These are phyloP conservation scores for Mycena rosella DNA, from an alignment of 768 basidiomycete genomes.

Conservation along the genomic window DNA sequence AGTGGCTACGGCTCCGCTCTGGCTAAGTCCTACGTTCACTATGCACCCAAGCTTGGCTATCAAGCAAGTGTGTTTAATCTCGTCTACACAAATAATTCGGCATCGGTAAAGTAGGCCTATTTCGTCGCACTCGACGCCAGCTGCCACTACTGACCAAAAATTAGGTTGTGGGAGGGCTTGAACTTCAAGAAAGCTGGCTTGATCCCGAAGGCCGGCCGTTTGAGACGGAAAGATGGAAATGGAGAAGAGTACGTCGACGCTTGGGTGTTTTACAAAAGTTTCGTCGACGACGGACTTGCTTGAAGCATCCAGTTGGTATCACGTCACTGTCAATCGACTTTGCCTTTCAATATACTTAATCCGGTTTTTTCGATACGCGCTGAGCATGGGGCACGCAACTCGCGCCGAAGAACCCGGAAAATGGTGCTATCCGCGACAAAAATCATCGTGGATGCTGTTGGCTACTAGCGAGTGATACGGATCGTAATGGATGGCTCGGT, in stretches of 20 bases:
- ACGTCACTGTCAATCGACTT: conserved; percentile 1
- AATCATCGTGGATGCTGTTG: background rate
- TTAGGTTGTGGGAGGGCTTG: conserved; percentile 86
- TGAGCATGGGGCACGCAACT: conserved; percentile 1
- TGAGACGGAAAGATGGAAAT: conserved; percentile 72
- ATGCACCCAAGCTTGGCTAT: conserved; percentile 84
- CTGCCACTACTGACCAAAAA: conserved; percentile 5
- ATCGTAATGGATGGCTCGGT: conserved; percentile 33
- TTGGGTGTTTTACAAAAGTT: conserved; percentile 86
- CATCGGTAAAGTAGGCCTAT: conserved; percentile 70
- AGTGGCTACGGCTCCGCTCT: conserved; percentile 78
- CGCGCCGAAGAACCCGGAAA: conserved; percentile 23
- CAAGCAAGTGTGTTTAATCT: conserved; percentile 90
- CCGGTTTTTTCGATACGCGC: background rate
- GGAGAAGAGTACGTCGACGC: conserved; percentile 94
- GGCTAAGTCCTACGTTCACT: conserved; percentile 83
- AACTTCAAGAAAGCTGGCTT: conserved; percentile 84
- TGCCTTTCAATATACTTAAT: conserved; percentile 29
- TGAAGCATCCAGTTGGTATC: background rate
- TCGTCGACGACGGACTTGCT: conserved; percentile 53
- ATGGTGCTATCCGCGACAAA: background rate
- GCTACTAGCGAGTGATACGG: conserved; percentile 8
- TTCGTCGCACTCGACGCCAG: conserved; percentile 12
- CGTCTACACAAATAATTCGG: conserved; percentile 87
- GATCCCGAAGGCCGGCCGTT: conserved; percentile 81